phyloP scores from a whole-genome alignment of 2,329 filamentous ascomycete genomes.

The Cryphonectria japonica region DNA sequence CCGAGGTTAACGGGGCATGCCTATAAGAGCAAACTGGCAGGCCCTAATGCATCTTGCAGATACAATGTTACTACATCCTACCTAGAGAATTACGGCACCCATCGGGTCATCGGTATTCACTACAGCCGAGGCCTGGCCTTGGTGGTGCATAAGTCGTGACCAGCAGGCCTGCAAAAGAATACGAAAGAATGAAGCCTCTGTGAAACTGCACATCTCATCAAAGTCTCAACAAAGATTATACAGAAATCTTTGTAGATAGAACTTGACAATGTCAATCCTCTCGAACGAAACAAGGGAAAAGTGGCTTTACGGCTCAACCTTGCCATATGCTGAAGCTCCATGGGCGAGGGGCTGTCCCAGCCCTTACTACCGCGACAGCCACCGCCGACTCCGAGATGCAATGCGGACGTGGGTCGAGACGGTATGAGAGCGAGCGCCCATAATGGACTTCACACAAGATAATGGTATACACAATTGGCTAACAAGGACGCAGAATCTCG shows the following conservation, averaged over 20 bases:
- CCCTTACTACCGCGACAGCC: constrained; percentile 28
- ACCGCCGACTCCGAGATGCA: constrained; percentile 25
- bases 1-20: not conserved
- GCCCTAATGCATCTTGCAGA: not conserved
- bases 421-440: not conserved
- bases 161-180: not conserved
- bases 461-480: not conserved
- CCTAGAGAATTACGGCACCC: not conserved
- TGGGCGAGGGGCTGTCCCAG: constrained; percentile 28
- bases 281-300: constrained; percentile 15
- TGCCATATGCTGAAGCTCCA: constrained; percentile 26
- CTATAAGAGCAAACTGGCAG: not conserved
- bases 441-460: too few relatives aligned
- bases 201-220: not conserved
- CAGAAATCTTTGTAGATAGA: not conserved
- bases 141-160: not conserved
- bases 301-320: constrained; percentile 26
- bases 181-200: not conserved
- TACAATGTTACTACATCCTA: not conserved
- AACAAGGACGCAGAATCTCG: constrained; percentile 22
- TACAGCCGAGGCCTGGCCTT: not conserved
- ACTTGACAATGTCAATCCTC: constrained; percentile 20
- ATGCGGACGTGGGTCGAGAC: constrained; percentile 30
- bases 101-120: not conserved
- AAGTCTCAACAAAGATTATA: not conserved